Evolutionary conservation across 306 rosid genomes (phyloP), one percentile per base, ranked within the genome.

Genomic region (Quercus variabilis): DNA sequence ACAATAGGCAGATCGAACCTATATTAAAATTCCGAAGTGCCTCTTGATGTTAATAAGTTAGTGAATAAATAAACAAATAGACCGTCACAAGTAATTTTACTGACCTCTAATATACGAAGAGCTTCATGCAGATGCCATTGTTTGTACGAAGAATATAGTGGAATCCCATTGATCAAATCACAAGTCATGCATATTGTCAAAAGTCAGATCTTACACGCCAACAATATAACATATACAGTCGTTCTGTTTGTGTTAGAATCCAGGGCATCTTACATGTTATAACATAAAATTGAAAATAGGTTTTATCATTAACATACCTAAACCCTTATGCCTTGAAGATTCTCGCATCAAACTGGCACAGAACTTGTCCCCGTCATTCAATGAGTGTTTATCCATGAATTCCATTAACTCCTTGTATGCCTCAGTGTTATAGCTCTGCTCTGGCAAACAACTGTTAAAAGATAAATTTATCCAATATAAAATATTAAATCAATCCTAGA

Each of bases 1-100:
- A 82, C 99, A 89, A 82, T 95, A 90, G 56, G 94, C 94, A 77
- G 98, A 88, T 74, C 99, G 89, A 77, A 93, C 97, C 98, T 95
- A 71, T 73, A 74, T 78, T 62, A 54, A 76, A 26, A n/a, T 33
- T 5, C 15, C 71, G 17, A 41, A 25, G 10, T 80, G 6, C 74
- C 74, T 26, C 76, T 55, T 73, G 68, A 35, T 17, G 49, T 54
- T 21, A 55, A 71, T 49, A 54, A 71, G 77, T 21, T 30, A 62
- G 49, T 33, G 17, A 23, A 55, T 20, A 28, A 58, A 80, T 30
- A 80, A 54, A 28, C 74, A 72, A 54, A 17, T 30, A 9, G 74
- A 55, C 31, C 54, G 30, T 26, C 55, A 64, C 51, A 26, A 67
- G 60, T 56, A 77, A 78, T 76, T 76, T 28, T 56, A 80, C 93